A percentile compares a stretch with the other conserved stretches of the same genome.
phyloP scores from a whole-genome alignment of 1,139 yeast species.

The Pneumocystis oryctolagi region DNA sequence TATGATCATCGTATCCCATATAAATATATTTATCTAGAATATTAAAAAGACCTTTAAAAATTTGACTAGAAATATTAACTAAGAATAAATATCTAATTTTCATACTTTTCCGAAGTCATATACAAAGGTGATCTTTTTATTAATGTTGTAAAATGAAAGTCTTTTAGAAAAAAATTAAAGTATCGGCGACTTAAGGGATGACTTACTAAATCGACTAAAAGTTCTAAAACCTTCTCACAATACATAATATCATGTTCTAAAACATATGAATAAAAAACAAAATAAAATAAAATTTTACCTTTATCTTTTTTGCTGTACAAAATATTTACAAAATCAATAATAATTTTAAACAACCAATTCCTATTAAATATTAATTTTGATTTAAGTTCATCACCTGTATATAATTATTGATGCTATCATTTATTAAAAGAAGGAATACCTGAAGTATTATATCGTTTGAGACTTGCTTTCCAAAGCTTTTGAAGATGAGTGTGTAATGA shows the following conservation, averaged over 20 bases:
- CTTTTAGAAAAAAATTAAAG: slow-evolving; percentile 25
- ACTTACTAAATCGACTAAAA: slow-evolving; percentile 26
- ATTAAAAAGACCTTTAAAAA: slow-evolving; percentile 13
- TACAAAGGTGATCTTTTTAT: slow-evolving; percentile 8
- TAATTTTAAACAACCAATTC: slow-evolving; percentile 19
- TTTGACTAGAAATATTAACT: background rate
- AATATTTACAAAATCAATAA: slow-evolving; percentile 11
- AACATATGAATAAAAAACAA: background rate
- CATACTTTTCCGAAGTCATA: slow-evolving; percentile 1
- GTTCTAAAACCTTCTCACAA: slow-evolving; percentile 11
- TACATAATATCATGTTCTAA: slow-evolving; percentile 2
- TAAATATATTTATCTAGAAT: slow-evolving; percentile 22
- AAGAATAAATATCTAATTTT: background rate
- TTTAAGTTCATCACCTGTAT: slow-evolving; percentile 11
- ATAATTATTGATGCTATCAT: background rate
- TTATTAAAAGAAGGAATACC: background rate
- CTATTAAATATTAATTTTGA: slow-evolving; percentile 14
- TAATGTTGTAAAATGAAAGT: slow-evolving; percentile 18
- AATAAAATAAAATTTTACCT: slow-evolving; percentile 2
- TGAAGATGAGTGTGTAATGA: slow-evolving; percentile 15
- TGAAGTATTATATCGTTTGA: slow-evolving; percentile 16
- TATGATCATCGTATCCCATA: slow-evolving; percentile 33
- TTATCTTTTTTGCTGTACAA: background rate
- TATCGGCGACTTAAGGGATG: slow-evolving; percentile 33
- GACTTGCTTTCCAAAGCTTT: slow-evolving; percentile 20